phyloP scores from a whole-genome alignment of 2,329 filamentous ascomycete species.

The Polytolypa hystricis region DNA sequence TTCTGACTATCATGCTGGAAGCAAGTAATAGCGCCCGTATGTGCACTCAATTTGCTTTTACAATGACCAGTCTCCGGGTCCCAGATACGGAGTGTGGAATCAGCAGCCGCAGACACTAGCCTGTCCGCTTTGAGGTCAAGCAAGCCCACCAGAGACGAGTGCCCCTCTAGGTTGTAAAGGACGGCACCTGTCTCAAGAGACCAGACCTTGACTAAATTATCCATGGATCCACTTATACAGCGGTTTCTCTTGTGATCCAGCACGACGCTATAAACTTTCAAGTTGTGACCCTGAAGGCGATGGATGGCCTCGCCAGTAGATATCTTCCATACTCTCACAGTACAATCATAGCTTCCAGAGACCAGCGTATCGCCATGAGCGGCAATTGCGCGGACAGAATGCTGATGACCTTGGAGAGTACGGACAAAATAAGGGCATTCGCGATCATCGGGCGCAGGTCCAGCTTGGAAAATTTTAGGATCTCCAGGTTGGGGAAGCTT shows the following conservation, averaged over 20 bases:
- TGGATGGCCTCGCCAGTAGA: conserved; percentile 85
- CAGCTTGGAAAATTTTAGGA: conserved; percentile 65
- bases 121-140: conserved; percentile 81
- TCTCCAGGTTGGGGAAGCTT: conserved; percentile 74
- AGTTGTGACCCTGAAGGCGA: conserved; percentile 70
- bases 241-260: conserved; percentile 83
- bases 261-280: conserved; percentile 96
- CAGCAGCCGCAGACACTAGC: conserved; percentile 87
- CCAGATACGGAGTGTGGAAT: conserved; percentile 93
- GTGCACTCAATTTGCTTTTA: conserved; percentile 78
- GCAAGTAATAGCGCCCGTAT: conserved; percentile 95
- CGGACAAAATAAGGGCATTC: conserved; percentile 95
- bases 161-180: conserved; percentile 82
- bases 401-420: conserved; percentile 71
- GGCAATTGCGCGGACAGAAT: conserved; percentile 92
- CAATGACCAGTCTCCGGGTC: conserved; percentile 88
- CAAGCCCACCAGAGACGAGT: conserved; percentile 82
- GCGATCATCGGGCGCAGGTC: conserved; percentile 56
- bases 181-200: conserved; percentile 76
- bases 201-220: conserved; percentile 97
- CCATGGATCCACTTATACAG: conserved; percentile 97
- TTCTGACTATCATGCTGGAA: conserved; percentile 97
- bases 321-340: conserved; percentile 92
- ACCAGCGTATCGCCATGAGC: conserved; percentile 93
- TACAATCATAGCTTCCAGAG: conserved; percentile 92